Base-by-base conservation (phyloP, 805 yeast genomes). In the Hanseniaspora singularis region DNA sequence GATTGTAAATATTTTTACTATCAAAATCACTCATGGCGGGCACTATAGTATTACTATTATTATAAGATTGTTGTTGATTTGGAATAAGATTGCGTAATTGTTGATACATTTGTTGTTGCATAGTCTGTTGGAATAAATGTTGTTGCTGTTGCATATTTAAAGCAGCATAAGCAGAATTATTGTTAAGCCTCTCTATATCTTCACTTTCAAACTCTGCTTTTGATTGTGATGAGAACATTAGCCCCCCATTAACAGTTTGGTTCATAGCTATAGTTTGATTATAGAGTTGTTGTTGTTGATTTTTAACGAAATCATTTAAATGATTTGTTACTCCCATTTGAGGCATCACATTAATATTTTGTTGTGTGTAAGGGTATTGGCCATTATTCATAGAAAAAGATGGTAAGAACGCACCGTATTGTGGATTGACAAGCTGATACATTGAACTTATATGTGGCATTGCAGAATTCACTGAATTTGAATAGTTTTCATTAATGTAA, bases 101-200 rank as follows among this genome's bases (percentile, higher is more conserved):
- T 11, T 23, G 40, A 4, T 16, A 12, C 30, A 37, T 24, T 15
- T 37, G 40, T 10, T 37, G 40, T 10, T 23, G 40, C 6, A 11
- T 14, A 5, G 18, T 9, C 14, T 37, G 40, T n/a, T 37, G 40
- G 9, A 15, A 19, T 12, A 24, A 10, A 6, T 34, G 38, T 22
- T 34, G 40, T n/a, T 37, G 40, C n/a, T 37, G 40, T 14, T 37
- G 40, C 31, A 37, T n/a, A 7, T 6, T 11, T 23, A 24, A n/a
- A 4, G 31, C 19, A 15, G 7, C n/a, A 20, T 33, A 19, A 7
- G 7, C 10, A 24, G 10, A 7, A 24, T 24, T 33, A 20, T 16
- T 32, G 7, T 3, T 32, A 7, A 3, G 3, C 3, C 14, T 7
- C 7, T 20, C 20, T 6, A 32, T 5, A 15, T 33, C 38, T 4